Percentiles rank a stretch among this genome's conserved stretches.
These are phyloP conservation scores for Elsinoe australis DNA, from an alignment of 2,329 filamentous ascomycete genomes.

Conservation along the genomic window DNA sequence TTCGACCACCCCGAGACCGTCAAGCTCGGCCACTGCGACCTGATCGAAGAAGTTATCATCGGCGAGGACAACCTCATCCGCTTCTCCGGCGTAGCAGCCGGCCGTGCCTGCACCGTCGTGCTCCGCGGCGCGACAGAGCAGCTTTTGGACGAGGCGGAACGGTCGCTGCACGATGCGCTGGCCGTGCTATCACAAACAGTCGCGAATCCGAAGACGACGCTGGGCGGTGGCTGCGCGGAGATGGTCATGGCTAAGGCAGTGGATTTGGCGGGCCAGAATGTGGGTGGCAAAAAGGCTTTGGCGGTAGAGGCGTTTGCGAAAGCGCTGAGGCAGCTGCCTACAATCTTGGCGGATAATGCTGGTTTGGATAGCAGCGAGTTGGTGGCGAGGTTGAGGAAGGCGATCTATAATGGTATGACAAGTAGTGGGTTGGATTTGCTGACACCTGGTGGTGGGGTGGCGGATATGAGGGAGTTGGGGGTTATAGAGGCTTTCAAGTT, in stretches of 20 bases:
- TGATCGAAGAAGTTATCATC: conserved; percentile 97
- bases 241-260: conserved; percentile 99
- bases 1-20: conserved; percentile 98
- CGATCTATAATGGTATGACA: conserved; percentile 88
- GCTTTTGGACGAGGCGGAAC: conserved; percentile 91
- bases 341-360: conserved; percentile 94
- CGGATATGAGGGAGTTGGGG: conserved; percentile 91
- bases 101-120: conserved; percentile 92
- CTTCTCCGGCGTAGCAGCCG: conserved; percentile 91
- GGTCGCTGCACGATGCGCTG: conserved; percentile 89
- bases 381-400: conserved; percentile 81
- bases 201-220: conserved; percentile 83
- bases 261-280: conserved; percentile 83
- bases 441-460: conserved; percentile 82
- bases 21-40: conserved; percentile 87
- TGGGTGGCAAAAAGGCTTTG: conserved; percentile 93
- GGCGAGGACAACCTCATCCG: conserved; percentile 96
- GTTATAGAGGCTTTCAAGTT: conserved; percentile 98
- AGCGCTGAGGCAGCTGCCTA: conserved; percentile 86
- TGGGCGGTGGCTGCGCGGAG: conserved; percentile 93
- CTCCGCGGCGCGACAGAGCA: conserved; percentile 94
- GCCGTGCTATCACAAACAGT: conserved; percentile 96
- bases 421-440: conserved; percentile 85
- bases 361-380: conserved; percentile 93
- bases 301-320: conserved; percentile 85